Percentiles rank a stretch among this genome's conserved stretches.
Evolutionary conservation across 768 basidiomycete species (phyloP).

Genomic region (Leccinum rimulosum): DNA sequence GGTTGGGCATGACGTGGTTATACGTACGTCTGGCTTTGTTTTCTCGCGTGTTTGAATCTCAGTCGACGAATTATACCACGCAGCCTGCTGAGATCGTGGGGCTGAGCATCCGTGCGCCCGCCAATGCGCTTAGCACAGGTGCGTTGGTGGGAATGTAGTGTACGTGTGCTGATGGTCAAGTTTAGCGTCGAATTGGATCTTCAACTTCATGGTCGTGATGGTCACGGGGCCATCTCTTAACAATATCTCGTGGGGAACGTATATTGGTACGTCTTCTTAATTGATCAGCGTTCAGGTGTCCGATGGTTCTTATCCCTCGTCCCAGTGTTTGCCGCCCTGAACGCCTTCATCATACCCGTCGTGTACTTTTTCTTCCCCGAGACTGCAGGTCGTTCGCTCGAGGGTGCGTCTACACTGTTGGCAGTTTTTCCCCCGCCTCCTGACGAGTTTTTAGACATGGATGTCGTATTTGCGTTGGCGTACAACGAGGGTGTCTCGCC

Average conservation of each 20-base stretch:
- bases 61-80: not conserved
- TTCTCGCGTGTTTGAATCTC: not conserved
- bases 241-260: conserved; percentile 54
- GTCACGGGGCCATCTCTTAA: conserved; percentile 59
- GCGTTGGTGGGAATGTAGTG: not conserved
- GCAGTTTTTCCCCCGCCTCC: too few species aligned
- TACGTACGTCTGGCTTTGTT: conserved; percentile 41
- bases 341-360: conserved; percentile 54
- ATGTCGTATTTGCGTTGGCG: too few species aligned
- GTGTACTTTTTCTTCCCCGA: conserved; percentile 64
- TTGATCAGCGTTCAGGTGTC: not conserved
- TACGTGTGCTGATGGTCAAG: not conserved
- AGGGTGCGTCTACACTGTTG: conserved; percentile 35
- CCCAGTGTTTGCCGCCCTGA: conserved; percentile 52
- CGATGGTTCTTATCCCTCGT: not conserved
- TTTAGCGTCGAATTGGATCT: conserved; percentile 47
- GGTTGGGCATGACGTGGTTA: conserved; percentile 72
- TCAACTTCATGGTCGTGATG: conserved; percentile 60
- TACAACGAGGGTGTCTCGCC: too few species aligned
- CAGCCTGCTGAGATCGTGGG: conserved; percentile 68
- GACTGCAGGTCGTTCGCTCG: conserved; percentile 58
- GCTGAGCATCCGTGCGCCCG: conserved; percentile 58
- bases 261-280: conserved; percentile 29
- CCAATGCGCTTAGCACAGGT: conserved; percentile 61
- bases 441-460: too few species aligned